Conservation (phyloP, 1,139 yeast genomes). For the Sugiyamaella japonica region DNA sequence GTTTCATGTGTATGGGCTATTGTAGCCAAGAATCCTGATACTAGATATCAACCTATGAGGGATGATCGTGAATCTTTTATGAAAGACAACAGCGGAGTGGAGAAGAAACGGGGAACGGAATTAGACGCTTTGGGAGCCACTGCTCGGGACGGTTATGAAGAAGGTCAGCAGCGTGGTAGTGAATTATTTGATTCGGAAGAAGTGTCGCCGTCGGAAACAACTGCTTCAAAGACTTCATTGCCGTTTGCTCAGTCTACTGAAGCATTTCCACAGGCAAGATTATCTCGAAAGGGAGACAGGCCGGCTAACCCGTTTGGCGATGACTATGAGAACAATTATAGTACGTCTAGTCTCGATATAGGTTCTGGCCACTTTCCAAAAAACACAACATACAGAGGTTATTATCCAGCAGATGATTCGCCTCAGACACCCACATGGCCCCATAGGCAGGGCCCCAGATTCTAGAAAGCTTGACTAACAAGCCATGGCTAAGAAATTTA, state of each 20-base stretch:
- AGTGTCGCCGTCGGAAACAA: slow-evolving; percentile 3
- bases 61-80: slow-evolving; percentile 93
- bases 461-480: slow-evolving; percentile 4
- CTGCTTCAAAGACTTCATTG: slow-evolving; percentile 13
- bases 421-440: slow-evolving; percentile 13
- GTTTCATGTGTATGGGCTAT: slow-evolving; percentile 84
- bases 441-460: slow-evolving; percentile 17
- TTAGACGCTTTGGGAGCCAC: slow-evolving; percentile 86
- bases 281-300: slow-evolving; percentile 24
- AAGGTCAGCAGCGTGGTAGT: slow-evolving; percentile 13
- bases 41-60: slow-evolving; percentile 93
- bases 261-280: slow-evolving; percentile 30
- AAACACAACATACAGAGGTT: slow-evolving; percentile 25
- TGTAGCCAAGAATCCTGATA: slow-evolving; percentile 88
- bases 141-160: slow-evolving; percentile 56
- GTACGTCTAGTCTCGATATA: slow-evolving; percentile 18
- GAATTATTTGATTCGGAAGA: slow-evolving; percentile 6
- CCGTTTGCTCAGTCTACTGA: slow-evolving; percentile 19
- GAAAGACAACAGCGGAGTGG: slow-evolving; percentile 50
- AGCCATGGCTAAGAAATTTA: slow-evolving; percentile 3
- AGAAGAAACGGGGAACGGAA: slow-evolving; percentile 52
- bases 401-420: slow-evolving; percentile 25
- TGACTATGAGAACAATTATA: slow-evolving; percentile 16
- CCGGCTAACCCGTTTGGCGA: slow-evolving; percentile 20
- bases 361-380: slow-evolving; percentile 21